Evolutionary conservation across 768 basidiomycete species (phyloP), one percentile per base, ranked within the genome.

Genomic region (Pleurotus tuber-regium): DNA sequence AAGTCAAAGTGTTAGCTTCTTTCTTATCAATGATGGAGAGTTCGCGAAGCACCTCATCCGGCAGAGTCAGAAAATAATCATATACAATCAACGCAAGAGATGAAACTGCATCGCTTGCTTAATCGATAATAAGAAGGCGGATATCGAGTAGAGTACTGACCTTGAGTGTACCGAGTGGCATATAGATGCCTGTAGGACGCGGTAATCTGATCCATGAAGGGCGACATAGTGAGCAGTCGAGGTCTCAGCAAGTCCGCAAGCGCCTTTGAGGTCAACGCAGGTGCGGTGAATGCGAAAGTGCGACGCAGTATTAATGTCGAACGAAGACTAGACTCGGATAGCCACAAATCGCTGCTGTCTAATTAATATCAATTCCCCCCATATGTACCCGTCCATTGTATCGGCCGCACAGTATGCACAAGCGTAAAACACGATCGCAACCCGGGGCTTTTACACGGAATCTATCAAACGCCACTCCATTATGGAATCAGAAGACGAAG

Each of bases 171-270:
- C 43, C 43, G 43, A 14, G n/a, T 44, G n/a, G 43, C 43, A 21
- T 26, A 44, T 8, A 44, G 14, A 25, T 44, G 43, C n/a, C 28
- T 25, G 25, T 28, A 44, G 10, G 43, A 44, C 6, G 25, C 29
- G 43, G n/a, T 44, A 26, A 44, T 44, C 21, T 44, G 43, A 19
- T 44, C 43, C 43, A 44, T 44, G 43, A 44, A 26, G 28, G 26
- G 26, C 19, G 28, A 19, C n/a, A 26, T 44, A 2, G 26, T 44
- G 5, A 9, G 19, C 18, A 42, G 12, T 12, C 12, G 23, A 4
- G 23, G 23, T 12, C 12, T 9, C 18, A 41, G 16, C 4, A 42
- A 14, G 18, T 12, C 23, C 16, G 16, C 19, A 24, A 14, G 40
- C 21, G 23, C 12, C 16, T 16, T 23, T 23, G 18, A 42, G 40